phyloP scores from a whole-genome alignment of 805 yeast species.

The Saturnispora halmiae region DNA sequence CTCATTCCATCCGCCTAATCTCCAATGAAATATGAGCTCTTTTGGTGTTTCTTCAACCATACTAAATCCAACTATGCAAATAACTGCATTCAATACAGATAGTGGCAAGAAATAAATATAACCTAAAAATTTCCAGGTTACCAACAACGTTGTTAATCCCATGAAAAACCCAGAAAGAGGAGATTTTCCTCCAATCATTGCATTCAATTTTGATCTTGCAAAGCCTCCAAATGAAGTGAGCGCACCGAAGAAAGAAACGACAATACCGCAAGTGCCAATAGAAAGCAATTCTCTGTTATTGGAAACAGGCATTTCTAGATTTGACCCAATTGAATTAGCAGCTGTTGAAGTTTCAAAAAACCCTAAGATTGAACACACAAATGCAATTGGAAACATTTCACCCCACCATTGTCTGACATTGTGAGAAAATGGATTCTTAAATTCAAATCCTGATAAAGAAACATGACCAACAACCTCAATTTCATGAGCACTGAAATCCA shows the following conservation, averaged over 20 bases:
- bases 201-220: slow-evolving; percentile 85
- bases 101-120: slow-evolving; percentile 66
- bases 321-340: slow-evolving; percentile 71
- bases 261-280: slow-evolving; percentile 64
- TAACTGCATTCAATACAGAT: slow-evolving; percentile 72
- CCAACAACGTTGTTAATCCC: slow-evolving; percentile 65
- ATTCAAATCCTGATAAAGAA: slow-evolving; percentile 38
- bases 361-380: slow-evolving; percentile 76
- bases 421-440: slow-evolving; percentile 50
- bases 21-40: slow-evolving; percentile 65
- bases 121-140: slow-evolving; percentile 50
- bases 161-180: slow-evolving; percentile 76
- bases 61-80: slow-evolving; percentile 67
- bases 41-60: slow-evolving; percentile 78
- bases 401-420: slow-evolving; percentile 40
- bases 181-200: slow-evolving; percentile 78
- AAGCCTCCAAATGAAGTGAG: slow-evolving; percentile 94
- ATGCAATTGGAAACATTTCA: slow-evolving; percentile 54
- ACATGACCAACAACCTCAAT: slow-evolving; percentile 67
- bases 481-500: slow-evolving; percentile 43
- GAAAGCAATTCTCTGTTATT: slow-evolving; percentile 90
- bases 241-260: slow-evolving; percentile 52
- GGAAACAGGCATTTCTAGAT: slow-evolving; percentile 63
- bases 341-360: slow-evolving; percentile 93
- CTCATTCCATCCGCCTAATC: slow-evolving; percentile 70